Conservation (phyloP, 805 yeast species). For the Candida maesae region DNA sequence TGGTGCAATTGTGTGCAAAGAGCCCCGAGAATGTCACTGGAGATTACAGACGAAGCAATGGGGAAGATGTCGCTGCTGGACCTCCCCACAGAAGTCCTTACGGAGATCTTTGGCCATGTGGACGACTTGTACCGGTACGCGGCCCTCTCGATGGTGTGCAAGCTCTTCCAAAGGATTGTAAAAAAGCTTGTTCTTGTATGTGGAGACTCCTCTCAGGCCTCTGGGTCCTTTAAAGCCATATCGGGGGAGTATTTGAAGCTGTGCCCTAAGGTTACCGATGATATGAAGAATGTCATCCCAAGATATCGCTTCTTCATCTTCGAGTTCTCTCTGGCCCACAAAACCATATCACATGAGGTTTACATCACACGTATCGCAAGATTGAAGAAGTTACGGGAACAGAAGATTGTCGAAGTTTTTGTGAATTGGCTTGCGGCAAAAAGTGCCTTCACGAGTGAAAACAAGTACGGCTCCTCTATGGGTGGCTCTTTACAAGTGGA, state of each 20-base stretch:
- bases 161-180: conserved; percentile 14
- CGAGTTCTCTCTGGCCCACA: conserved; percentile 10
- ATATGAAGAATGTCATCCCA: conserved; percentile 1
- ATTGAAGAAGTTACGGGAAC: conserved; percentile 2
- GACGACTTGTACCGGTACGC: conserved; percentile 20
- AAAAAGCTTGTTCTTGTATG: conserved; percentile 17
- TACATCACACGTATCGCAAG: conserved; percentile 11
- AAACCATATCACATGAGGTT: conserved; percentile 5
- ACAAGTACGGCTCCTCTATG: conserved; percentile 2
- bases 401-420: conserved; percentile 16
- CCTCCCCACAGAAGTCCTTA: conserved; percentile 22
- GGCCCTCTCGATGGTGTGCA: conserved; percentile 14
- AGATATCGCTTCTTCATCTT: conserved; percentile 14
- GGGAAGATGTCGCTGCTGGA: conserved; percentile 8
- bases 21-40: background rate
- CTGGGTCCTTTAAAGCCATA: conserved; percentile 14
- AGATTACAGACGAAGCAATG: too few relatives aligned
- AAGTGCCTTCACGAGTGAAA: conserved; percentile 7
- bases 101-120: conserved; percentile 11
- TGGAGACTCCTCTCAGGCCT: conserved; percentile 15
- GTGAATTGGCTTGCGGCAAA: conserved; percentile 4
- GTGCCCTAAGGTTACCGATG: background rate
- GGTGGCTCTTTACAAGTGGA: too few relatives aligned
- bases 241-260: conserved; percentile 6
- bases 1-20: background rate